These are phyloP conservation scores for Thuidium tamariscinum DNA, from an alignment of 225 moss, liverwort and hornwort genomes.

Conservation along the genomic window DNA sequence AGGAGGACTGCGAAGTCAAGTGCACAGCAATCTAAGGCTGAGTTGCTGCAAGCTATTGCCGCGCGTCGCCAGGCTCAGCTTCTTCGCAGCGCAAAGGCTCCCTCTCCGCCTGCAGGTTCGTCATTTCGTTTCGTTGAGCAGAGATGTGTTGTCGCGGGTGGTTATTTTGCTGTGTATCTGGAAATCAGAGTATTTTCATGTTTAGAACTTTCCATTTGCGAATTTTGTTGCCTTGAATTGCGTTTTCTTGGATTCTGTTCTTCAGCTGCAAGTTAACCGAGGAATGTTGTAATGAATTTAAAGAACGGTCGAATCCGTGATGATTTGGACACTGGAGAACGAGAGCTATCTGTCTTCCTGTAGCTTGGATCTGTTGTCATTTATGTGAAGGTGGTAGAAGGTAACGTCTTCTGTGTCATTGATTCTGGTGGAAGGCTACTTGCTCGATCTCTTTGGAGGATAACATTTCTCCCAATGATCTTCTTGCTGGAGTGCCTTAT, in stretches of 20 bases:
- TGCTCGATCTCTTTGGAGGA: not conserved
- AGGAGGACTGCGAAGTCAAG: slow-evolving; percentile 4
- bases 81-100: slow-evolving; percentile 3
- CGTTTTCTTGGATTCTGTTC: not conserved
- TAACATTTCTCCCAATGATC: not conserved
- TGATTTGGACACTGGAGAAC: not conserved
- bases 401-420: not conserved
- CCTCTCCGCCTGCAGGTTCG: slow-evolving; percentile 13
- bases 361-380: not conserved
- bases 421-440: not conserved
- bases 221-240: not conserved
- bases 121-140: not conserved
- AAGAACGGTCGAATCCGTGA: not conserved
- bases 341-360: no score
- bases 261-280: no score
- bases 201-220: not conserved
- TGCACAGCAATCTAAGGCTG: slow-evolving; percentile 26
- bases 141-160: not conserved
- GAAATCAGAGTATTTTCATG: not conserved
- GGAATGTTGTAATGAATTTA: no score
- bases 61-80: slow-evolving; percentile 43
- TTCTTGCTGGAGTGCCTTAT: not conserved
- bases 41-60: slow-evolving; percentile 39
- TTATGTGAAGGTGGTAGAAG: not conserved
- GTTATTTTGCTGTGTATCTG: not conserved